phyloP scores from a whole-genome alignment of 2,329 filamentous ascomycete species.

The Claviceps sorghi region DNA sequence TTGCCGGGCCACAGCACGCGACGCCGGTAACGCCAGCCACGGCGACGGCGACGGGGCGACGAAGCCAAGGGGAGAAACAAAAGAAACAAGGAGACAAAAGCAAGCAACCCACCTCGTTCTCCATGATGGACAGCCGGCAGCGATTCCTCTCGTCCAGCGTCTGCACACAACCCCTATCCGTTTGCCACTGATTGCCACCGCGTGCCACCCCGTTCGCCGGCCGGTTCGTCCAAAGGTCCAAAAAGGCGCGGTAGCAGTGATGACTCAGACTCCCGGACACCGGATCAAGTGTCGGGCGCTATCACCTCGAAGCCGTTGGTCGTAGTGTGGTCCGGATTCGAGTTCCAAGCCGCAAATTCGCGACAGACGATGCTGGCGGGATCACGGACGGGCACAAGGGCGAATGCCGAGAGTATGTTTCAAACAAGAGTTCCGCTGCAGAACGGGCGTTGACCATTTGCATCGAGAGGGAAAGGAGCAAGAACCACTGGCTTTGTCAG shows the following conservation, averaged over 20 bases:
- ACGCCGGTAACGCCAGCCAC: background rate
- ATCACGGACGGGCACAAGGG: too few species aligned
- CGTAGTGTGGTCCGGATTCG: background rate
- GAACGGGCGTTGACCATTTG: background rate
- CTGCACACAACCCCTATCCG: background rate
- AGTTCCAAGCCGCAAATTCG: background rate
- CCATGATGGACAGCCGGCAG: conserved; percentile 8
- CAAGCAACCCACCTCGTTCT: conserved; percentile 9
- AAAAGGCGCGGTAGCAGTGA: background rate
- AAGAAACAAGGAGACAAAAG: background rate
- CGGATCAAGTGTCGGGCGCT: background rate
- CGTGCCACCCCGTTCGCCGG: background rate
- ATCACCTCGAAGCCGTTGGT: background rate
- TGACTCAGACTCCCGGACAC: background rate
- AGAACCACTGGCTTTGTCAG: background rate
- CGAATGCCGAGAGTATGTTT: background rate
- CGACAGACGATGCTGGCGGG: too few species aligned
- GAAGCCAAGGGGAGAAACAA: background rate
- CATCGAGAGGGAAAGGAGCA: background rate
- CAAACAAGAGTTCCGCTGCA: too few species aligned
- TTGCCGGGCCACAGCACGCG: background rate
- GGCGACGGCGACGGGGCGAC: background rate
- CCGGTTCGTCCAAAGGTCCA: background rate
- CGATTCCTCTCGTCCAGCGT: background rate
- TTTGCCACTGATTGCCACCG: background rate